phyloP scores from a whole-genome alignment of 495 filamentous ascomycete species.

The Collariella sp. region DNA sequence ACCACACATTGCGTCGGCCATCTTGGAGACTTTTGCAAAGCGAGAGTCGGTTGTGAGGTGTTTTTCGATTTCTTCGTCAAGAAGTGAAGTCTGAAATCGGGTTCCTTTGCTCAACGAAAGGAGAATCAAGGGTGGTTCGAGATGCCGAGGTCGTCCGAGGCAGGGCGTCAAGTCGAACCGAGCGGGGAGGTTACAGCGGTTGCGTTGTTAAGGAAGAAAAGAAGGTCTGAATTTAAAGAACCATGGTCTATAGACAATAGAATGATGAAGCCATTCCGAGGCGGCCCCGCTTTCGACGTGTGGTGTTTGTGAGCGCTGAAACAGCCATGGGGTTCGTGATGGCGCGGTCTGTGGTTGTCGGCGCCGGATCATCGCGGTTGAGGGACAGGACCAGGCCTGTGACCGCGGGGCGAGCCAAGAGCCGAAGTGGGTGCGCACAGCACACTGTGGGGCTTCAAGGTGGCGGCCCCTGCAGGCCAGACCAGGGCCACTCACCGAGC shows the following conservation, averaged over 20 bases:
- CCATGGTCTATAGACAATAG: conserved; percentile 6
- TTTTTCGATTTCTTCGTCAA: not conserved
- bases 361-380: not conserved
- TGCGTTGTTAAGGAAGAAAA: conserved; percentile 1
- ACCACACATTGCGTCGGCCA: conserved; percentile 80
- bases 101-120: not conserved
- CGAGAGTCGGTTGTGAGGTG: not conserved
- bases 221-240: not conserved
- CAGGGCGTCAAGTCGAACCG: conserved; percentile 1
- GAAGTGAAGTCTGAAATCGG: not conserved
- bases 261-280: conserved; percentile 4
- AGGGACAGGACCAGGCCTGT: conserved; percentile 1
- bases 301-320: not conserved
- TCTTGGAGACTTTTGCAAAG: conserved; percentile 30
- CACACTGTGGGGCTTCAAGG: not conserved
- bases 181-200: not conserved
- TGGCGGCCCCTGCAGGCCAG: not conserved
- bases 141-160: conserved; percentile 13
- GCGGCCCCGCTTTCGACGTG: not conserved
- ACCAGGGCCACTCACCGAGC: not conserved
- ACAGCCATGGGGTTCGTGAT: conserved; percentile 7
- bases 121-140: not conserved
- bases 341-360: not conserved
- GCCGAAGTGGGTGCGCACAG: not conserved
- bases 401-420: conserved; percentile 8